These are phyloP conservation scores for Metarhizium album DNA, from an alignment of 2,329 filamentous ascomycete genomes.

Conservation along the genomic window DNA sequence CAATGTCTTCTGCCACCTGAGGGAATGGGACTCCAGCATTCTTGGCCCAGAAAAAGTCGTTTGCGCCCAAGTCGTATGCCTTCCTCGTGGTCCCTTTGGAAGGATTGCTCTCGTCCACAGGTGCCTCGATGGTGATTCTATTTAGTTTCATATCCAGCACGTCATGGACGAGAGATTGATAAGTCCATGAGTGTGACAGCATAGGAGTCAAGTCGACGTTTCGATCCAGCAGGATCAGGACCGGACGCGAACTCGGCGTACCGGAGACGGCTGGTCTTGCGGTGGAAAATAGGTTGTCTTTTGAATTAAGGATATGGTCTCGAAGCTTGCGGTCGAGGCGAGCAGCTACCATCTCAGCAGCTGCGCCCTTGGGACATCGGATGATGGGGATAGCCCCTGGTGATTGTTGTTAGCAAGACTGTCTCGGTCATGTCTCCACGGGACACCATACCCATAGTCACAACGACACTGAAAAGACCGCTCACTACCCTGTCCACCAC, in stretches of 20 bases:
- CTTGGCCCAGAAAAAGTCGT: slow-evolving; percentile 93
- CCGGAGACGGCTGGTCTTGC: slow-evolving; percentile 47
- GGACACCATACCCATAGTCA: slow-evolving; percentile 78
- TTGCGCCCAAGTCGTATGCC: slow-evolving; percentile 78
- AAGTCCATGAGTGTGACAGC: slow-evolving; percentile 83
- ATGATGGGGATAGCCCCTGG: slow-evolving; percentile 87
- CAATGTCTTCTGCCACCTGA: slow-evolving; percentile 92
- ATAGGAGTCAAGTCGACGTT: slow-evolving; percentile 95
- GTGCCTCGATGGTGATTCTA: slow-evolving; percentile 82
- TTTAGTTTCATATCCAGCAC: slow-evolving; percentile 58
- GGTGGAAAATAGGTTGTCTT: slow-evolving; percentile 86
- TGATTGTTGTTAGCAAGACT: not conserved
- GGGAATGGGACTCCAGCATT: slow-evolving; percentile 88
- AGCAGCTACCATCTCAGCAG: slow-evolving; percentile 86
- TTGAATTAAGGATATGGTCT: slow-evolving; percentile 94
- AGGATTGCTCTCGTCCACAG: slow-evolving; percentile 65
- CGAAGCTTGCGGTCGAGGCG: slow-evolving; percentile 92
- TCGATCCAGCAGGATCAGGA: slow-evolving; percentile 86
- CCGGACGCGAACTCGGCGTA: slow-evolving; percentile 67
- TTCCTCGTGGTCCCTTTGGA: slow-evolving; percentile 72
- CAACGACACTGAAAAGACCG: slow-evolving; percentile 92
- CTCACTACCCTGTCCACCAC: slow-evolving; percentile 88
- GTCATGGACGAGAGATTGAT: slow-evolving; percentile 73
- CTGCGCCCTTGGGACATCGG: slow-evolving; percentile 81
- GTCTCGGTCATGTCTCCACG: not conserved